Evolutionary conservation across 1,139 yeast species (phyloP), one percentile per base, ranked within the genome.

Genomic region (Kodamaea derodonti): DNA sequence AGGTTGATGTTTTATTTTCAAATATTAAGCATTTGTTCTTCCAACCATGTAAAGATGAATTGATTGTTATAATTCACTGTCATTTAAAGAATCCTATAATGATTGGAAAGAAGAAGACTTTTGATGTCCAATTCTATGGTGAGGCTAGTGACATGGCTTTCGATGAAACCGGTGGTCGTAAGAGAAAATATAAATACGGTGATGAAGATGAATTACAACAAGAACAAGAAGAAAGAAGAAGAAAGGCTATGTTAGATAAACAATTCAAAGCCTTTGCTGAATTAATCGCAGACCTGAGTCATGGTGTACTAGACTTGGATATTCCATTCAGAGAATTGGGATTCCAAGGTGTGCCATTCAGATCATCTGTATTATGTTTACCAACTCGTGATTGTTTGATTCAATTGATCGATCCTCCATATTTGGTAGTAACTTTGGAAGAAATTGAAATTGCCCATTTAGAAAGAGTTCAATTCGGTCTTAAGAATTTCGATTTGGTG

Each of bases 121-220:
- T 82, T 60, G 98, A 92, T 54, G 86, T 92, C 29, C 98, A 94
- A 63, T 88, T 92, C 56, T 92, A 90, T 65, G 75, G 97, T 47
- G 99, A 92, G 60, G 97, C 97, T 11, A 80, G 95, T 33, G 99
- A 92, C 57, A 84, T 90, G 74, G 84, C 95, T 3, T 88, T 87
- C 52, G 99, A 92, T 62, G 99, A 92, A 62, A 92, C 99, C 24
- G 96, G 97, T 41, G 95, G 95, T 42, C 78, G 95, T 43, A 86
- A 88, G 69, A 71, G 85, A 60, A 82, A 84, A 47, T 86, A 88
- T 69, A 69, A 96, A 55, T 92, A 92, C 54, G 99, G 98, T 36
- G 99, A 92, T 57, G 98, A 92, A 62, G 98, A 92, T 60, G 99
- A 92, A 64, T 71, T 94, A 46, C 98, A 94, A 62, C 97, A 92